Percentiles rank a stretch among this genome's conserved stretches.
Evolutionary conservation across 441 rosid genomes (phyloP).

Genomic region (Syzygium malaccense): DNA sequence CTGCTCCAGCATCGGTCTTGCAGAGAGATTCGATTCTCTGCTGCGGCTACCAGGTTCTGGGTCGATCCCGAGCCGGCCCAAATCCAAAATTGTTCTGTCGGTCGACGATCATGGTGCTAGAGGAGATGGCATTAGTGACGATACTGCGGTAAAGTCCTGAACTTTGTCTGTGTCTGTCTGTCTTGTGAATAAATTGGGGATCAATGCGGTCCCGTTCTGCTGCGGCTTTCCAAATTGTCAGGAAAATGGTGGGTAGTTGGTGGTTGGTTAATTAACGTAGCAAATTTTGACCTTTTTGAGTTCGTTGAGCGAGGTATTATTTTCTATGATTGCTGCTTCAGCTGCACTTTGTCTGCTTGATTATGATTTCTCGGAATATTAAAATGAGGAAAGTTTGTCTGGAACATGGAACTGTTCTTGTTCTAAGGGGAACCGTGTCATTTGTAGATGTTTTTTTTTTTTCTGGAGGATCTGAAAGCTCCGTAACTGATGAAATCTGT

Average conservation of each 20-base stretch:
- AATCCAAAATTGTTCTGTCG: conserved; percentile 45
- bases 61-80: conserved; percentile 26
- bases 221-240: neutral
- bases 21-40: conserved; percentile 43
- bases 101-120: conserved; percentile 60
- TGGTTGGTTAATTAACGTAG: neutral
- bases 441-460: neutral
- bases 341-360: neutral
- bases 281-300: neutral
- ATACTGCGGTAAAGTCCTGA: conserved; percentile 45
- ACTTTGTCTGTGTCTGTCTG: neutral
- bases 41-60: conserved; percentile 49
- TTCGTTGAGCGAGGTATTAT: neutral
- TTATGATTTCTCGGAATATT: neutral
- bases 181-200: neutral
- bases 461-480: neutral
- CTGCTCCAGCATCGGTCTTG: conserved; percentile 14
- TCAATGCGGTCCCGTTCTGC: neutral
- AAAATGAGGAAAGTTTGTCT: neutral
- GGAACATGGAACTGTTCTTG: neutral
- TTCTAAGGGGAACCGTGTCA: neutral
- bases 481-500: neutral
- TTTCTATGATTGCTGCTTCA: neutral
- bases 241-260: neutral
- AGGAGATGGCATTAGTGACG: conserved; percentile 68